Evolutionary conservation across 2,329 filamentous ascomycete genomes (phyloP).

Genomic region (Rhytidhysteron rufulum): DNA sequence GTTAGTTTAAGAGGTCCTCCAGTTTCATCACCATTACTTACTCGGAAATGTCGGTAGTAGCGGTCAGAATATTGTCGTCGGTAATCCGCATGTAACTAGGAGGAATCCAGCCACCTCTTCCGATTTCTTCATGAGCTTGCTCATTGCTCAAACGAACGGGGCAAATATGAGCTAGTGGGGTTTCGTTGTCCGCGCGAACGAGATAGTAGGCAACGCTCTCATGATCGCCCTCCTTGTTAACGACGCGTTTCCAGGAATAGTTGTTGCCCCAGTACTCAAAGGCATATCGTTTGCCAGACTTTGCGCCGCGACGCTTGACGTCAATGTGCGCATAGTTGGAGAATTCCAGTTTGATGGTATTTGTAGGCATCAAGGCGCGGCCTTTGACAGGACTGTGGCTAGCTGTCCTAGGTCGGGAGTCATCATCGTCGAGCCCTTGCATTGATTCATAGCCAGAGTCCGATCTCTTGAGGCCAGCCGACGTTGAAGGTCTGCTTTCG

Average conservation of each 20-base stretch:
- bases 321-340: conserved; percentile 96
- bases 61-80: conserved; percentile 65
- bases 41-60: conserved; percentile 80
- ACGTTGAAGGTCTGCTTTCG: conserved; percentile 44
- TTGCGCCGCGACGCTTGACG: conserved; percentile 65
- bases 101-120: conserved; percentile 83
- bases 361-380: conserved; percentile 55
- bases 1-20: conserved; percentile 17
- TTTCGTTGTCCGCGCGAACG: conserved; percentile 60
- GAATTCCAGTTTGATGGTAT: conserved; percentile 86
- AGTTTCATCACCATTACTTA: conserved; percentile 55
- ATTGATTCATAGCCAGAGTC: conserved; percentile 58
- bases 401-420: conserved; percentile 27
- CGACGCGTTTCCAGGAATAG: conserved; percentile 78
- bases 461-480: conserved; percentile 47
- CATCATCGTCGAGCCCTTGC: conserved; percentile 21
- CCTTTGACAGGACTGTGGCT: conserved; percentile 33
- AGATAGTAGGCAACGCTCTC: conserved; percentile 75
- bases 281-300: conserved; percentile 71
- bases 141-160: conserved; percentile 70
- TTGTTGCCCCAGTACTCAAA: conserved; percentile 90
- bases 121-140: conserved; percentile 68
- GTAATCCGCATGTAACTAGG: conserved; percentile 89
- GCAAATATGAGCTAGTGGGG: conserved; percentile 75
- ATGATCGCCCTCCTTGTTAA: conserved; percentile 62